Evolutionary conservation across 2,329 filamentous ascomycete genomes (phyloP), one percentile per base, ranked within the genome.

Genomic region (Hypoxylon sp.): DNA sequence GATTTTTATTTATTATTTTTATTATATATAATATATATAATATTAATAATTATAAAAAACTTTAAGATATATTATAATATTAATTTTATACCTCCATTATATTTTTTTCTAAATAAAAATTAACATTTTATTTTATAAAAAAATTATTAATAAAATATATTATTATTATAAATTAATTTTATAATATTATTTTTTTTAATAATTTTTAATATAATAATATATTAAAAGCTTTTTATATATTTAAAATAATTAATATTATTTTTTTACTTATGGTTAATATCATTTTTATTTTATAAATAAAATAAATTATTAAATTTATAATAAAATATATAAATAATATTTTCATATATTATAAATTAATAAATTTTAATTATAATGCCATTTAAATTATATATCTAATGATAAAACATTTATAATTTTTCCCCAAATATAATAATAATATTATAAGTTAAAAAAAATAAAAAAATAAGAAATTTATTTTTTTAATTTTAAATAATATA

Each of bases 11-110:
- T 47, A 47, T 37, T 46, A 17, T 39, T 47, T 37, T 48, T 56
- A 26, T 17, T 28, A 56, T 37, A 28, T 56, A 56, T 34, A 56
- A 48, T 13, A 56, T 56, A 56, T 56, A 56, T 47, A 56, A 48
- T 37, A 56, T 56, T 24, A 48, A 26, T 3, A 19, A 56, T 37
- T 47, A 48, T 17, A 13, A 28, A 32, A 39, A 56, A 10, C 19
- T 28, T 56, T 56, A 56, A 34, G 39, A 39, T 2, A 13, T 56
- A 13, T 56, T 39, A 39, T 28, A 56, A 26, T 56, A 37, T 39
- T 47, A 26, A 19, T 47, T 39, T 39, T 34, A 19, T 20, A 34
- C 26, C 34, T 50, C 34, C 19, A 32, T 50, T 28, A 50, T 50
- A 20, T 19, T 56, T 6, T 28, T 28, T 47, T 47, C 39, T 37